These are phyloP conservation scores for Eruca vesicaria DNA, from an alignment of 441 rosid genomes.

Conservation along the genomic window DNA sequence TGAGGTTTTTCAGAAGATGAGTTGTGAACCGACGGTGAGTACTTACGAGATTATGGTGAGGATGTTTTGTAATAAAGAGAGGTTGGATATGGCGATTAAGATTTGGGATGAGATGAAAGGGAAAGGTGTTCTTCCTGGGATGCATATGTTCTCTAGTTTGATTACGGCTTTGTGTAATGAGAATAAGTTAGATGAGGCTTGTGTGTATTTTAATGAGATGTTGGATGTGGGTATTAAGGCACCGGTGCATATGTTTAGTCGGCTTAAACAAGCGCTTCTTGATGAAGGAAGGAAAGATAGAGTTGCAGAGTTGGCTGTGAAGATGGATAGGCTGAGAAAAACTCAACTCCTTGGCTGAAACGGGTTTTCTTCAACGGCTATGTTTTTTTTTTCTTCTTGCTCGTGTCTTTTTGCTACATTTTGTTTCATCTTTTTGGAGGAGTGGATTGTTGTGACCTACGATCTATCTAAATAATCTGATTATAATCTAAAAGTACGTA, in stretches of 20 bases:
- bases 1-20: slow-evolving; percentile 57
- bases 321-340: slow-evolving; percentile 66
- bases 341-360: slow-evolving; percentile 44
- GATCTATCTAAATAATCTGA: neutral
- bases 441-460: neutral
- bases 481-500: neutral
- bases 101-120: slow-evolving; percentile 78
- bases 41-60: slow-evolving; percentile 78
- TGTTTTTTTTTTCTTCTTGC: neutral
- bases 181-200: slow-evolving; percentile 64
- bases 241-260: slow-evolving; percentile 67
- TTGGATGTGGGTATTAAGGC: slow-evolving; percentile 80
- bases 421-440: slow-evolving; percentile 1
- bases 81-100: slow-evolving; percentile 58
- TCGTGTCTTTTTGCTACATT: neutral
- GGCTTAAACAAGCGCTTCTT: slow-evolving; percentile 67
- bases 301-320: slow-evolving; percentile 43
- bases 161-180: slow-evolving; percentile 58
- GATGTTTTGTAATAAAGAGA: slow-evolving; percentile 70
- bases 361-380: neutral
- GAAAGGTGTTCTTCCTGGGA: slow-evolving; percentile 72
- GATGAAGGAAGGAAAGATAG: slow-evolving; percentile 59
- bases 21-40: slow-evolving; percentile 65
- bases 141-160: slow-evolving; percentile 82
- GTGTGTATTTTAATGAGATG: slow-evolving; percentile 82